These are phyloP conservation scores for Gomphus sp. DNA, from an alignment of 1,284 basidiomycete species.

Conservation along the genomic window DNA sequence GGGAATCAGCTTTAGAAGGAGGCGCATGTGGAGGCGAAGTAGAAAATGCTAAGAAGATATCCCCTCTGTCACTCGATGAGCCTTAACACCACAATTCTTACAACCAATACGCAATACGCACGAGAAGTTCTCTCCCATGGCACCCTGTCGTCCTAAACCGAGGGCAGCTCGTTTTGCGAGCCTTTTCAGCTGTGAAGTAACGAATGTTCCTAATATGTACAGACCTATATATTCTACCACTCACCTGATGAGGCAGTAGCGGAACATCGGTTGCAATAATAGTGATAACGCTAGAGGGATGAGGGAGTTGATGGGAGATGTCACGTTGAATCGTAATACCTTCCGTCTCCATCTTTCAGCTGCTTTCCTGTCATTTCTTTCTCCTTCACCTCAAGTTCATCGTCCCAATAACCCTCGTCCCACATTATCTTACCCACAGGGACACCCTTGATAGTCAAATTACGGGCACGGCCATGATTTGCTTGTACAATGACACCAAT, in stretches of 20 bases:
- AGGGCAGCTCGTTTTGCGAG: constrained; percentile 14
- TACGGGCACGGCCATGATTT: constrained; percentile 15
- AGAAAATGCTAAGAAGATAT: constrained; percentile 17
- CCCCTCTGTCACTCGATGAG: constrained; percentile 5
- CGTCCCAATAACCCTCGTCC: neutral
- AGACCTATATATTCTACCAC: neutral
- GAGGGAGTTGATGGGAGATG: neutral
- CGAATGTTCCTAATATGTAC: neutral
- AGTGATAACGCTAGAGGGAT: constrained; percentile 14
- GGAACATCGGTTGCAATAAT: constrained; percentile 17
- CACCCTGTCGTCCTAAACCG: constrained; percentile 14
- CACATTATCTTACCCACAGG: constrained; percentile 13
- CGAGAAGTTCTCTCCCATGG: constrained; percentile 13
- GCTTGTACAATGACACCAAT: constrained; percentile 16
- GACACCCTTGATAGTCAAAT: constrained; percentile 14
- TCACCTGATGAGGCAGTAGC: constrained; percentile 12
- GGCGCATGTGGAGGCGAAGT: constrained; percentile 9
- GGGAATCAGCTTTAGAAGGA: neutral
- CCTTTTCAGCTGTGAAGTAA: constrained; percentile 12
- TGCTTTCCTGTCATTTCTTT: constrained; percentile 6
- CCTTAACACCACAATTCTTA: neutral
- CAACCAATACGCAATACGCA: neutral
- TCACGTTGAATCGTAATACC: neutral
- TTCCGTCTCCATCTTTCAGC: neutral
- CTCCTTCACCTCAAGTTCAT: constrained; percentile 7